Base-by-base conservation (phyloP, 345 rosid genomes). In the Gossypium longicalyx region DNA sequence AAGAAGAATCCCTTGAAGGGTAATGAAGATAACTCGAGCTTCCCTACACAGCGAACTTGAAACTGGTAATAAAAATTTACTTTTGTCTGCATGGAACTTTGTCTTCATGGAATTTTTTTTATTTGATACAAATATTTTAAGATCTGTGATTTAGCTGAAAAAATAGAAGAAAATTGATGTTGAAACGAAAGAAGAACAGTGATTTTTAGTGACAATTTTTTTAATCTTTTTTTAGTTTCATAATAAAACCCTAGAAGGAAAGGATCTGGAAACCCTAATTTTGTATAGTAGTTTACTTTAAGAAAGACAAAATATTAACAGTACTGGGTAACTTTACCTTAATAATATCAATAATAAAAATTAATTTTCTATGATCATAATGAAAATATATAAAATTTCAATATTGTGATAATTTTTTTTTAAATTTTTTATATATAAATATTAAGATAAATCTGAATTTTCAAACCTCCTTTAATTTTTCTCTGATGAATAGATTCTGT, bases 211-310 rank as follows among this genome's bases (percentile, higher is more conserved):
- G 41, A 5, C 41, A 34, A 34, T 5, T 34, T 4, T 34, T 34
- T 34, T 34, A 34, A 34, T 34, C 7, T 34, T 75, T 48, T 11
- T 61, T 43, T 61, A 1, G 3, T 34, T 60, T 57, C 27, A 71
- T 29, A 52, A 44, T 53, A 79, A 34, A 79, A 86, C 85, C 84
- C 88, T 83, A 48, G 52, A 48, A 48, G 52, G 52, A 72, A 76
- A 53, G 52, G 29, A 27, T 66, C 65, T 72, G 60, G 66, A 85
- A 87, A 85, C 90, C 90, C 88, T 85, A 87, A 83, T 82, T 49
- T 75, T 12, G 54, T 70, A 63, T 49, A 72, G 53, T 56, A 70
- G 68, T 43, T 67, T 68, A 20, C 75, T 74, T 71, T 70, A 44
- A 63, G 73, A 54, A 25, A 56, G 65, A 75, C 72, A 77, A 67